Evolutionary conservation across 2,329 filamentous ascomycete genomes (phyloP), one percentile per base, ranked within the genome.

Genomic region (Colletotrichum sp.): DNA sequence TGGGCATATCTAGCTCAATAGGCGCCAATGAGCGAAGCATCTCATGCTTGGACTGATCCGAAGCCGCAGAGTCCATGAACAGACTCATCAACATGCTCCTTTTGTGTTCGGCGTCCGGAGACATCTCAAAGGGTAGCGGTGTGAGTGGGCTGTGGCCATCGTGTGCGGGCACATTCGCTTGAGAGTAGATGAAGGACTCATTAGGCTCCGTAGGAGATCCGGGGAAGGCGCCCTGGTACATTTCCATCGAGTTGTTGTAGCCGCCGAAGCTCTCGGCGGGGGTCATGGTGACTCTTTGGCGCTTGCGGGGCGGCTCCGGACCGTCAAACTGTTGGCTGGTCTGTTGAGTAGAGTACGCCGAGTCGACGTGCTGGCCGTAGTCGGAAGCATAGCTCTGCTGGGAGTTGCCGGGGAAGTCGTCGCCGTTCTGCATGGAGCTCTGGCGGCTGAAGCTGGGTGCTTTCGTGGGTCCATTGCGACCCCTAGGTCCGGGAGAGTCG

Each of bases 1-100:
- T 95, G 3, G 97, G 96, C 83, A 97, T 94, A 81, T 99, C 97
- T 26, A 99, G 90, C 79, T 99, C 96, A 52, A 93, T 88, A 0
- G 95, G 92, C 2, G 92, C 94, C 72, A 98, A 89, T 12, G 92
- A 93, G 64, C 93, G 89, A 52, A 99, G 91, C 52, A 94, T 94
- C 13, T 96, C 94, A 80, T 96, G 94, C 72, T 93, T 93, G 2
- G 92, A 90, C 78, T 88, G 93, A 78, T 98, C 94, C 9, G 92
- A 92, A 13, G 92, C 89, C 8, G 91, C 89, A 68, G 93, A 89
- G 78, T 97, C 94, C 80, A 96, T 91, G 81, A 98, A 97, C 9
- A 99, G 88, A 28, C 93, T 93, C 88, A 98, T 94, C 28, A 98
- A 89, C 77, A 95, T 88, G 78, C 93, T 93, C 78, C 96, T 94